A percentile compares a stretch with the other conserved stretches of the same genome.
Evolutionary conservation across 768 basidiomycete species (phyloP).

Genomic region (Amanita rimosa): DNA sequence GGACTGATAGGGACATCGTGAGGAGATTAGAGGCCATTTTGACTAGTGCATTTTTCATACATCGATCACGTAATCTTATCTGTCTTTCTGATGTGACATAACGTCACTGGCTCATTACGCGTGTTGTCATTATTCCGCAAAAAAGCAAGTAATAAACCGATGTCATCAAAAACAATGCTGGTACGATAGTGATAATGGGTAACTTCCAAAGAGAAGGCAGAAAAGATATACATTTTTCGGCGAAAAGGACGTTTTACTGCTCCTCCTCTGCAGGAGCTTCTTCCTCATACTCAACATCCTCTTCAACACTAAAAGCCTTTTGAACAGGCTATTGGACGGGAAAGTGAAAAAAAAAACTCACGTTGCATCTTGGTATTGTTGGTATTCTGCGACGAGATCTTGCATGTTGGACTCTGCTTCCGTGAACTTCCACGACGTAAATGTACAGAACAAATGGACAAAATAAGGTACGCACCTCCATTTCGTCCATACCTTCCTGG

Average conservation of each 20-base stretch:
- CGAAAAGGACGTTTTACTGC: slow-evolving; percentile 13
- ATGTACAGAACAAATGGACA: not conserved
- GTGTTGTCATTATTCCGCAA: slow-evolving; percentile 5
- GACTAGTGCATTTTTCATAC: not conserved
- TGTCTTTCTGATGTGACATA: not conserved
- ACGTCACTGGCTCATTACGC: not conserved
- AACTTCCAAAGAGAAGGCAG: slow-evolving; percentile 6
- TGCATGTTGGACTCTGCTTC: slow-evolving; percentile 99
- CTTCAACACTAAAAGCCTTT: slow-evolving; percentile 47
- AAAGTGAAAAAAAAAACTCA: slow-evolving; percentile 34
- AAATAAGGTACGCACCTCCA: slow-evolving; percentile 46
- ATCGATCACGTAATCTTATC: not conserved
- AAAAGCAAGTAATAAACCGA: slow-evolving; percentile 3
- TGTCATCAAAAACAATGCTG: slow-evolving; percentile 6
- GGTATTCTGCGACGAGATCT: slow-evolving; percentile 96
- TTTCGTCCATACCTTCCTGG: slow-evolving; percentile 99
- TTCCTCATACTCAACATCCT: slow-evolving; percentile 86
- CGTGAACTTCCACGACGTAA: slow-evolving; percentile 50
- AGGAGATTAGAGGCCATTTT: slow-evolving; percentile 1
- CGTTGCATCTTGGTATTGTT: slow-evolving; percentile 94
- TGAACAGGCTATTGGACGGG: not conserved
- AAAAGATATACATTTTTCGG: slow-evolving; percentile 8
- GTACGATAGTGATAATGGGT: slow-evolving; percentile 7
- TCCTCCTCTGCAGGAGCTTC: slow-evolving; percentile 55
- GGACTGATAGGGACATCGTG: slow-evolving; percentile 13